Evolutionary conservation across 768 basidiomycete genomes (phyloP).

Genomic region (Rhizopogon roseolus): DNA sequence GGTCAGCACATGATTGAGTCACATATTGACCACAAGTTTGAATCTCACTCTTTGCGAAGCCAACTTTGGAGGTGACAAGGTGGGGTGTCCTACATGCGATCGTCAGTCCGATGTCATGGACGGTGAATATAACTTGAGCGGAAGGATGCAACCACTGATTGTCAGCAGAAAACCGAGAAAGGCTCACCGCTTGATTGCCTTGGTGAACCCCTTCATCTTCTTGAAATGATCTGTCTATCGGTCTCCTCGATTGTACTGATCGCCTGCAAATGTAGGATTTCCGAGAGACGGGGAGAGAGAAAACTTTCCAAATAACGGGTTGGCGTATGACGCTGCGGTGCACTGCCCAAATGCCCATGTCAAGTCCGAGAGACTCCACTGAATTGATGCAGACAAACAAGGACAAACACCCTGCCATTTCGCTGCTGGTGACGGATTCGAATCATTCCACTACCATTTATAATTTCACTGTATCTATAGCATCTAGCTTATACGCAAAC

Average conservation of each 20-base stretch:
- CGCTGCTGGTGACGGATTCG: no score
- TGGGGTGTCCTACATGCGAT: slow-evolving; percentile 71
- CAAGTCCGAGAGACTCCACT: no score
- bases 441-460: not conserved
- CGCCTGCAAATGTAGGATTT: not conserved
- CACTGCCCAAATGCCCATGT: not conserved
- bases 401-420: not conserved
- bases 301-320: not conserved
- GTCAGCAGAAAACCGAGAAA: not conserved
- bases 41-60: slow-evolving; percentile 81
- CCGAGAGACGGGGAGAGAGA: not conserved
- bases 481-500: not conserved
- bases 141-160: not conserved
- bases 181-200: slow-evolving; percentile 68
- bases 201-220: slow-evolving; percentile 81
- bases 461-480: not conserved
- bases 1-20: slow-evolving; percentile 1
- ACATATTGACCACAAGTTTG: not conserved
- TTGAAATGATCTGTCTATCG: not conserved
- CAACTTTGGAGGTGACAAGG: slow-evolving; percentile 80
- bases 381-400: not conserved
- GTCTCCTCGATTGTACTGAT: not conserved
- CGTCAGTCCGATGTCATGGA: not conserved
- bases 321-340: not conserved
- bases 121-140: not conserved